Evolutionary conservation across 176 grass and related monocot species (phyloP).

Genomic region (Microstegium vimineum): DNA sequence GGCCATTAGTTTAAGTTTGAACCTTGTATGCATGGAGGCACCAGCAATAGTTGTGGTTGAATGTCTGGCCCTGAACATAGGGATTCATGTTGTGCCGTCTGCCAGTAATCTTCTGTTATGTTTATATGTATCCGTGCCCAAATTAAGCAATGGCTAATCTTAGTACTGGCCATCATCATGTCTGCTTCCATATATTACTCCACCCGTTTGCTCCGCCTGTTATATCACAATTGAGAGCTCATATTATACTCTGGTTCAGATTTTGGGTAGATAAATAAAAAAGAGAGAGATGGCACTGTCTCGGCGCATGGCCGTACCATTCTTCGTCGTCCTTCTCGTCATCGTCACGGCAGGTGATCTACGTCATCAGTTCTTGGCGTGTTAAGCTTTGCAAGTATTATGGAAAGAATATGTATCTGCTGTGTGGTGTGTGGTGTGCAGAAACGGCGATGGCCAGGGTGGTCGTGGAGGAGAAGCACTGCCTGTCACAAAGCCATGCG

Average conservation of each 20-base stretch:
- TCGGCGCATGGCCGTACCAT: neutral
- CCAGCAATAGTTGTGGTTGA: neutral
- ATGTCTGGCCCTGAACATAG: neutral
- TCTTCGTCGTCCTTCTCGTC: neutral
- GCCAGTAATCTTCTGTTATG: neutral
- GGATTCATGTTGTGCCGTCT: neutral
- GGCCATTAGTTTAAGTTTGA: neutral
- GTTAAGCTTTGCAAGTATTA: neutral
- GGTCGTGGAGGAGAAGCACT: neutral
- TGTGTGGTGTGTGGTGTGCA: neutral
- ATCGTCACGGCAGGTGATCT: neutral
- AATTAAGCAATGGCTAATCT: neutral
- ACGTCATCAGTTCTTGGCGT: neutral
- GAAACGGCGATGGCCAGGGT: neutral
- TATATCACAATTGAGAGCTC: neutral
- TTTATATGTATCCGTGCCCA: neutral
- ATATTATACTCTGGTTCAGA: neutral
- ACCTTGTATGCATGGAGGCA: neutral
- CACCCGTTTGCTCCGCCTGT: neutral
- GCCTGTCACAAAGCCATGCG: constrained; percentile 10
- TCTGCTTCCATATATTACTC: neutral
- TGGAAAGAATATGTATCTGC: neutral
- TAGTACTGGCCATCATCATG: neutral
- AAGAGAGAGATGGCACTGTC: neutral
- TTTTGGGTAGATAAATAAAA: neutral